Percentiles rank a stretch among this genome's conserved stretches.
These are phyloP conservation scores for Triticum dicoccoides DNA, from an alignment of 176 grass and related monocot genomes.

Conservation along the genomic window DNA sequence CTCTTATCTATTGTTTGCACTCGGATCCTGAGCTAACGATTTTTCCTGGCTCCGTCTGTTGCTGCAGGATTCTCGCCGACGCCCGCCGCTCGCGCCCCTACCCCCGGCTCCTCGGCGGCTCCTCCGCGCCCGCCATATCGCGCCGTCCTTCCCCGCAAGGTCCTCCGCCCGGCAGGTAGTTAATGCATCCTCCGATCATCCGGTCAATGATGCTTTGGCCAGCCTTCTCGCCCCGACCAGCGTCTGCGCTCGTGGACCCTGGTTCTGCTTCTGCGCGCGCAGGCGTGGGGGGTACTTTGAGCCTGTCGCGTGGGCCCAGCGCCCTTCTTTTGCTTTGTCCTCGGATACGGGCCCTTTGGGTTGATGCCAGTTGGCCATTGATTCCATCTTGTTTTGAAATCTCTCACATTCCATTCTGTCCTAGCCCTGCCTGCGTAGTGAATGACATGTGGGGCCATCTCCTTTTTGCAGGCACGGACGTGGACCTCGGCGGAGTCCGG, in stretches of 20 bases:
- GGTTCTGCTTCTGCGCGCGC: constrained; percentile 17
- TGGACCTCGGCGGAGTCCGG: neutral
- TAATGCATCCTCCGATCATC: neutral
- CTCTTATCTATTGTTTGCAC: neutral
- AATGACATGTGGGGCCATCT: neutral
- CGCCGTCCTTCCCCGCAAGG: constrained; percentile 30
- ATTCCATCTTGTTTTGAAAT: neutral
- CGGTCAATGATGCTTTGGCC: neutral
- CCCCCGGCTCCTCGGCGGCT: constrained; percentile 7
- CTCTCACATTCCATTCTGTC: constrained; percentile 29
- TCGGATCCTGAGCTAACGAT: neutral
- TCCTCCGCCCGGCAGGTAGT: constrained; percentile 48
- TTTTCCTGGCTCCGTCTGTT: neutral
- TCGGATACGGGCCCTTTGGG: neutral
- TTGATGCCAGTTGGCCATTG: neutral
- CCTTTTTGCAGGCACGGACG: neutral
- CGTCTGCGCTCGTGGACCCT: constrained; percentile 6
- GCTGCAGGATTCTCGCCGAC: constrained; percentile 42
- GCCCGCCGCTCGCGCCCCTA: neutral
- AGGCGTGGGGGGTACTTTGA: neutral
- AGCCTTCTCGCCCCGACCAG: constrained; percentile 33
- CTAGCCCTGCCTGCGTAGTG: neutral
- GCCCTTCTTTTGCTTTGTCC: neutral
- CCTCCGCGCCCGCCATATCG: constrained; percentile 22
- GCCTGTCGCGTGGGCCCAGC: neutral